Percentiles rank a stretch among this genome's conserved stretches.
These are phyloP conservation scores for Lodderomyces elongisporus DNA, from an alignment of 1,139 yeast species.

Conservation along the genomic window DNA sequence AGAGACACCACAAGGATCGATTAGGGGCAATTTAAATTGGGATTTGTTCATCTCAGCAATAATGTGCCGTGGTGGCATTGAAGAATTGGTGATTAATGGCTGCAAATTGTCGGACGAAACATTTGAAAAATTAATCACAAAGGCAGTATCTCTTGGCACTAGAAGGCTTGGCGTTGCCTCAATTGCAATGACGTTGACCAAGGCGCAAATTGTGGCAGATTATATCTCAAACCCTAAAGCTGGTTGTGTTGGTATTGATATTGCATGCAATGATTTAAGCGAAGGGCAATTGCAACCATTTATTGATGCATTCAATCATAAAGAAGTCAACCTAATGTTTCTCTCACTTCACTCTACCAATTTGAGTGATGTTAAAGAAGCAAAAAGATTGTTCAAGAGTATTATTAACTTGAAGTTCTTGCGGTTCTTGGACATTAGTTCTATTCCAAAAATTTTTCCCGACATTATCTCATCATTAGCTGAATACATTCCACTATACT, in stretches of 20 bases:
- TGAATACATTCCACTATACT: slow-evolving; percentile 60
- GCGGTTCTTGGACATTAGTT: slow-evolving; percentile 72
- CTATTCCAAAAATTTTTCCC: slow-evolving; percentile 71
- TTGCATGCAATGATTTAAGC: slow-evolving; percentile 75
- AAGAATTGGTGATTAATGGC: slow-evolving; percentile 80
- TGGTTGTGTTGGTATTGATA: slow-evolving; percentile 73
- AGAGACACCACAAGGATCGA: slow-evolving; percentile 39
- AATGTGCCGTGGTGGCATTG: slow-evolving; percentile 62
- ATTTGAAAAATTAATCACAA: slow-evolving; percentile 47
- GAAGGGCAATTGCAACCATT: slow-evolving; percentile 50
- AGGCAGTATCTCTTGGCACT: slow-evolving; percentile 52
- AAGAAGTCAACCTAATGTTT: slow-evolving; percentile 41
- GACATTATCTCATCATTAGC: slow-evolving; percentile 57
- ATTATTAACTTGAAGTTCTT: slow-evolving; percentile 52
- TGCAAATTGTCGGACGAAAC: slow-evolving; percentile 54
- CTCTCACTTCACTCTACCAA: slow-evolving; percentile 72
- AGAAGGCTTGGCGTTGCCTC: slow-evolving; percentile 75
- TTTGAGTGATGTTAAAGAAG: slow-evolving; percentile 49
- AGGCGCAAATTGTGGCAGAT: slow-evolving; percentile 50
- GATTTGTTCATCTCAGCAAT: slow-evolving; percentile 56
- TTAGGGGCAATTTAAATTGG: slow-evolving; percentile 78
- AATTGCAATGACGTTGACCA: slow-evolving; percentile 55
- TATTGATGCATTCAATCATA: slow-evolving; percentile 35
- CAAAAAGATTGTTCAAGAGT: slow-evolving; percentile 46
- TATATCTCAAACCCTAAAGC: slow-evolving; percentile 57